Conservation (phyloP, 257 asterid species). For the Osmanthus fragrans region DNA sequence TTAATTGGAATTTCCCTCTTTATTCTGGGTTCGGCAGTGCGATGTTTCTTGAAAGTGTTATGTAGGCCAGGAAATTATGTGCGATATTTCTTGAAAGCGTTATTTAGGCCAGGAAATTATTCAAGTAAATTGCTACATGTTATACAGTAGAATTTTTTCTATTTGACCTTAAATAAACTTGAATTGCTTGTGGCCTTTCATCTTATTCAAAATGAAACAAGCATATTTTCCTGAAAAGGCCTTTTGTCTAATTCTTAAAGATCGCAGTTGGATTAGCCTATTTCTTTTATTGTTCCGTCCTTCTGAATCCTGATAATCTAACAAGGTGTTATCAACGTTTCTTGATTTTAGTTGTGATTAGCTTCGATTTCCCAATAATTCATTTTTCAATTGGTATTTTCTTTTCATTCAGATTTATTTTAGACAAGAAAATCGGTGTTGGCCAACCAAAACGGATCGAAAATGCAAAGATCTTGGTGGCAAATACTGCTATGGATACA, state of each 20-base stretch:
- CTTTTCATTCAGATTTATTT: constrained; percentile 64
- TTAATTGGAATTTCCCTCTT: not conserved
- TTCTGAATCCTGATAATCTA: not conserved
- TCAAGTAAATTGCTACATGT: not conserved
- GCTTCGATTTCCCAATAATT: not conserved
- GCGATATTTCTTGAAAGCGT: not conserved
- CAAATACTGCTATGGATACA: constrained; percentile 98
- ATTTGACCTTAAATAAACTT: not conserved
- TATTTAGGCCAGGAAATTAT: not conserved
- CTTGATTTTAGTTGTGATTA: not conserved
- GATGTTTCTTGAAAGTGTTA: not conserved
- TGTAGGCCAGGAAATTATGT: not conserved
- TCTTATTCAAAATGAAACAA: not conserved
- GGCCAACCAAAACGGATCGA: constrained; percentile 97
- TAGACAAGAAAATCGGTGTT: constrained; percentile 94
- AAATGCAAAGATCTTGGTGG: constrained; percentile 90
- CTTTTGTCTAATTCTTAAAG: not conserved
- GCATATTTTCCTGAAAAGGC: not conserved
- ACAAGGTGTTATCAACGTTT: not conserved
- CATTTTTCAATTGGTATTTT: not conserved
- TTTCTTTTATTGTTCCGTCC: not conserved
- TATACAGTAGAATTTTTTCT: not conserved
- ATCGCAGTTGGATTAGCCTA: not conserved
- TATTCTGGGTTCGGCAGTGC: not conserved
- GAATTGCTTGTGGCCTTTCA: not conserved